Conservation (phyloP, 1,139 yeast genomes). For the Pichia sp. region DNA sequence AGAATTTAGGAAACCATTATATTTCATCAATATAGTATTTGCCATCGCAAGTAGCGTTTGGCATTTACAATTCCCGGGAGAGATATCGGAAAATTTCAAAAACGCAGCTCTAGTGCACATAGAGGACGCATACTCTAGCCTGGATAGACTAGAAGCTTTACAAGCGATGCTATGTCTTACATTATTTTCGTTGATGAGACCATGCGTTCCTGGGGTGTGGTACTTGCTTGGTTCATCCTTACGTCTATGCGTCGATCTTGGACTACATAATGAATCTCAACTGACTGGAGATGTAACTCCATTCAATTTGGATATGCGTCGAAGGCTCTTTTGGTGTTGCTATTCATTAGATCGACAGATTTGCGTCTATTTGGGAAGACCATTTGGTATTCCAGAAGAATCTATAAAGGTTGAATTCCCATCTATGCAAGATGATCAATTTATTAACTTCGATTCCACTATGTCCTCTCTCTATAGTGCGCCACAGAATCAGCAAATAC, state of each 20-base stretch:
- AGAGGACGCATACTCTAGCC: slow-evolving; percentile 50
- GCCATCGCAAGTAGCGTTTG: slow-evolving; percentile 76
- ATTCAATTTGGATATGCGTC: slow-evolving; percentile 57
- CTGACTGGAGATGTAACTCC: slow-evolving; percentile 33
- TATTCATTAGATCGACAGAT: slow-evolving; percentile 77
- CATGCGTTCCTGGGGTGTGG: slow-evolving; percentile 89
- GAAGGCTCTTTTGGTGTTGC: slow-evolving; percentile 86
- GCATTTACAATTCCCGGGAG: slow-evolving; percentile 60
- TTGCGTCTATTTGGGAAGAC: slow-evolving; percentile 65
- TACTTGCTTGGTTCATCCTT: slow-evolving; percentile 76
- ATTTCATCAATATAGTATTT: slow-evolving; percentile 65
- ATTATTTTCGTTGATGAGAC: slow-evolving; percentile 66
- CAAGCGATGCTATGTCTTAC: slow-evolving; percentile 68
- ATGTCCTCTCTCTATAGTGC: slow-evolving; percentile 23
- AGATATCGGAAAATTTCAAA: slow-evolving; percentile 66
- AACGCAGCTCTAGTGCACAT: slow-evolving; percentile 58
- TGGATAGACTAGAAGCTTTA: slow-evolving; percentile 60
- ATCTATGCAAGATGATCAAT: slow-evolving; percentile 64
- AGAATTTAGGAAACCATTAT: slow-evolving; percentile 39
- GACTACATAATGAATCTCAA: slow-evolving; percentile 49
- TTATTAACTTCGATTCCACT: slow-evolving; percentile 31
- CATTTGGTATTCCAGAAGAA: slow-evolving; percentile 71
- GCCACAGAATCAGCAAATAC: slow-evolving; percentile 30
- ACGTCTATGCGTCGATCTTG: slow-evolving; percentile 75
- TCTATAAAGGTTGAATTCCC: slow-evolving; percentile 62